A percentile compares a stretch with the other conserved stretches of the same genome.
Evolutionary conservation across 1,284 basidiomycete species (phyloP).

Genomic region (Ceratorhiza oryzae-sativae): DNA sequence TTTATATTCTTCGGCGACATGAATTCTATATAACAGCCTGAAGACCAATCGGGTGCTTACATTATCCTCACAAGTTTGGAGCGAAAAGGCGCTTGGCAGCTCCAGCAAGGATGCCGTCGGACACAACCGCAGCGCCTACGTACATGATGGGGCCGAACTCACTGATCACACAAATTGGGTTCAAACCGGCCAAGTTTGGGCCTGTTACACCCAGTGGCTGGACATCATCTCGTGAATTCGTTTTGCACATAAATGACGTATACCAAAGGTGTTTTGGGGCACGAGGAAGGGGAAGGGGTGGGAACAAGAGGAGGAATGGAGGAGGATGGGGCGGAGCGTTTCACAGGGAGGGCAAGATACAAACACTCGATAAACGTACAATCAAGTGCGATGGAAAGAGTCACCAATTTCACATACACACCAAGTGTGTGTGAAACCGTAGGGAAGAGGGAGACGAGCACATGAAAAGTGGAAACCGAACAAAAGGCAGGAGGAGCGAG

Average conservation of each 20-base stretch:
- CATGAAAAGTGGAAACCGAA: not conserved
- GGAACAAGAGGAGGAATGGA: not conserved
- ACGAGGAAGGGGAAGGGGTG: not conserved
- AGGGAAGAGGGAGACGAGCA: not conserved
- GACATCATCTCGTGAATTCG: constrained; percentile 27
- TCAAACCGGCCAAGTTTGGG: constrained; percentile 17
- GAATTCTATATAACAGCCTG: too few relatives aligned
- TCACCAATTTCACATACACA: not conserved
- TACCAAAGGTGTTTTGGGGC: constrained; percentile 22
- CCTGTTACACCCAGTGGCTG: not conserved
- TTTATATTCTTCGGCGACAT: too few relatives aligned
- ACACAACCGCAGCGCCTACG: too few relatives aligned
- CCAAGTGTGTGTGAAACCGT: not conserved
- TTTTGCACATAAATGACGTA: constrained; percentile 33
- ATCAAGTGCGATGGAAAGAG: constrained; percentile 12
- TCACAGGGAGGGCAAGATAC: not conserved
- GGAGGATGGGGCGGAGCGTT: not conserved
- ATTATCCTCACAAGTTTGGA: too few relatives aligned
- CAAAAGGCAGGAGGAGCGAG: not conserved
- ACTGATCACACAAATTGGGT: constrained; percentile 11
- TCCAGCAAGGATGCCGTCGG: too few relatives aligned
- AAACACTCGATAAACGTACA: constrained; percentile 6
- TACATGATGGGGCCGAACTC: too few relatives aligned
- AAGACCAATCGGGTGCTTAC: too few relatives aligned
- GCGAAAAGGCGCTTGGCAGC: too few relatives aligned